Evolutionary conservation across 2,329 filamentous ascomycete genomes (phyloP).

Genomic region (Lachnellula suecica): DNA sequence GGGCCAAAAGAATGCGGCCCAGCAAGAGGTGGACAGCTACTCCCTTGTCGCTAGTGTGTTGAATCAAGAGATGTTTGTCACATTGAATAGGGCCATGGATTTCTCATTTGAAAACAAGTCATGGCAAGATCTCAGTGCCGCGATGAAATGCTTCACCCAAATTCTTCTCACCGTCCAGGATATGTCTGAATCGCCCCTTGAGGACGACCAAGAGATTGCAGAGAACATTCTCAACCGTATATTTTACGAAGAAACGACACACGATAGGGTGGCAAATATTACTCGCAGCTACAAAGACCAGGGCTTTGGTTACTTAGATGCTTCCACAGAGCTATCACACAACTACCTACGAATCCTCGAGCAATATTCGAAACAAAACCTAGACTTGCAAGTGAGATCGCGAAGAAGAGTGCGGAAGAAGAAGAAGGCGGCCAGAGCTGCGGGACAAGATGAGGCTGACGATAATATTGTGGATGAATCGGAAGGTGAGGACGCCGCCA

Average conservation of each 20-base stretch:
- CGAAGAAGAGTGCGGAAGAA: slow-evolving; percentile 71
- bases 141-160: slow-evolving; percentile 93
- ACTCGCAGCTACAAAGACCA: slow-evolving; percentile 89
- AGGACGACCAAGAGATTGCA: slow-evolving; percentile 96
- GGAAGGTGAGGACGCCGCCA: slow-evolving; percentile 71
- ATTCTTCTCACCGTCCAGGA: slow-evolving; percentile 90
- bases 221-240: slow-evolving; percentile 95
- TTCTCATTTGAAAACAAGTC: slow-evolving; percentile 76
- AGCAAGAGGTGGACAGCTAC: slow-evolving; percentile 70
- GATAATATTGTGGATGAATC: slow-evolving; percentile 61
- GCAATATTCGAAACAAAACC: slow-evolving; percentile 90
- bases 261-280: slow-evolving; percentile 81
- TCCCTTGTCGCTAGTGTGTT: slow-evolving; percentile 85
- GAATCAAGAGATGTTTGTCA: slow-evolving; percentile 93
- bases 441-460: slow-evolving; percentile 41
- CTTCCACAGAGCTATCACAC: slow-evolving; percentile 85
- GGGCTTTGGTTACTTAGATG: slow-evolving; percentile 89
- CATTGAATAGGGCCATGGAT: slow-evolving; percentile 81
- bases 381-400: slow-evolving; percentile 88
- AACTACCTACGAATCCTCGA: slow-evolving; percentile 92
- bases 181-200: slow-evolving; percentile 79
- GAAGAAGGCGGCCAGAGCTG: slow-evolving; percentile 60
- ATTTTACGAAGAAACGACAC: slow-evolving; percentile 97
- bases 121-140: slow-evolving; percentile 83
- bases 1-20: slow-evolving; percentile 41